Evolutionary conservation across 345 rosid genomes (phyloP).

Genomic region (Citrus sp.): DNA sequence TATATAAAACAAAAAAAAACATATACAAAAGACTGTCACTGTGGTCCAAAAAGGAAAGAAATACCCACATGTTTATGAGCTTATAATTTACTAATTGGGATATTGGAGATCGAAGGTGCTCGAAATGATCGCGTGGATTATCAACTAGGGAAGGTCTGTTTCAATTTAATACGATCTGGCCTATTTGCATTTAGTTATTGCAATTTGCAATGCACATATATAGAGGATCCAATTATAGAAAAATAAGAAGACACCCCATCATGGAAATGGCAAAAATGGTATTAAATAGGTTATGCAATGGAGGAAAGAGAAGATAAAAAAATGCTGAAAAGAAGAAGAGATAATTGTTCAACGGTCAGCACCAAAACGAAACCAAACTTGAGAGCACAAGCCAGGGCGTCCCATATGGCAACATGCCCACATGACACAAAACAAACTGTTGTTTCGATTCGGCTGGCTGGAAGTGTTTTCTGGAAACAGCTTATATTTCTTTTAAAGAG

Average conservation of each 20-base stretch:
- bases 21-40: neutral
- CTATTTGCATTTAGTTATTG: too few species aligned
- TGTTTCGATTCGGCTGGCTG: neutral
- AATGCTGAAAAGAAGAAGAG: neutral
- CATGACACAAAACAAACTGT: neutral
- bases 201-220: too few species aligned
- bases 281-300: too few species aligned
- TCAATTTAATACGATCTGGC: too few species aligned
- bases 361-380: neutral
- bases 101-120: neutral
- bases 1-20: neutral
- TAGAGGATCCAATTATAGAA: too few species aligned
- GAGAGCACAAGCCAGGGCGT: neutral
- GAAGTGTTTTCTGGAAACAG: conserved; percentile 1
- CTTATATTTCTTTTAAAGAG: neutral
- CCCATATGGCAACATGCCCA: neutral
- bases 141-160: neutral
- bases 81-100: neutral
- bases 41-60: neutral
- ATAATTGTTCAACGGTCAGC: neutral
- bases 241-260: too few species aligned
- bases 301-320: too few species aligned
- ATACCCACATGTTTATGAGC: neutral
- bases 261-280: too few species aligned
- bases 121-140: neutral